A percentile compares a stretch with the other conserved stretches of the same genome.
phyloP scores from a whole-genome alignment of 345 rosid genomes.

The Excoecaria agallocha region DNA sequence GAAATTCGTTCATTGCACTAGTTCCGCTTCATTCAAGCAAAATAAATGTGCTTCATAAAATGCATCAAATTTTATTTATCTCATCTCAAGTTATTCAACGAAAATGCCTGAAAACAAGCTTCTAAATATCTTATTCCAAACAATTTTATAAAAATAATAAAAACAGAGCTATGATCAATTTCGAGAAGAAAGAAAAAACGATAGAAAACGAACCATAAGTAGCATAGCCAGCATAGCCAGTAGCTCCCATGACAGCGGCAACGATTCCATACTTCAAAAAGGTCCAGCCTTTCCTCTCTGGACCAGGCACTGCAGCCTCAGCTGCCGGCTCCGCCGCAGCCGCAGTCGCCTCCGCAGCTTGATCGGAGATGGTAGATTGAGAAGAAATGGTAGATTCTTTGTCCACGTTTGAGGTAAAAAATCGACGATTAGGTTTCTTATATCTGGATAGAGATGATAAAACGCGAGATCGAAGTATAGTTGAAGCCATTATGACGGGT shows the following conservation, averaged over 20 bases:
- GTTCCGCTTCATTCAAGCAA: not conserved
- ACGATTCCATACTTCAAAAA: slow-evolving; percentile 56
- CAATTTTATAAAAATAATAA: not conserved
- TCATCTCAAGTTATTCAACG: not conserved
- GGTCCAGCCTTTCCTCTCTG: slow-evolving; percentile 43
- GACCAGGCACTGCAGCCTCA: not conserved
- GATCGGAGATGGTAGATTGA: slow-evolving; percentile 45
- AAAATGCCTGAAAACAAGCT: not conserved
- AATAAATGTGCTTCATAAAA: not conserved
- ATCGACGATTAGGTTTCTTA: slow-evolving; percentile 22
- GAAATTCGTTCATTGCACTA: not conserved
- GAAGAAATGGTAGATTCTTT: slow-evolving; percentile 46
- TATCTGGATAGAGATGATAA: slow-evolving; percentile 23
- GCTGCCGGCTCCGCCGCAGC: slow-evolving; percentile 17
- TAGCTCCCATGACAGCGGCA: slow-evolving; percentile 56
- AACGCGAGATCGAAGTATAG: slow-evolving; percentile 53
- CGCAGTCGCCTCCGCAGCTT: slow-evolving; percentile 33
- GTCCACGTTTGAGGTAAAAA: slow-evolving; percentile 38
- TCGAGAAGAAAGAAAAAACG: not conserved
- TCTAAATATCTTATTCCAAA: not conserved
- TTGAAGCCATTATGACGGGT: slow-evolving; percentile 41
- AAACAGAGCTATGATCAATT: not conserved
- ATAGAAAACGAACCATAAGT: slow-evolving; percentile 52
- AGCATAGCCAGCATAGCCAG: slow-evolving; percentile 54
- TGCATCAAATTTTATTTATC: not conserved